These are phyloP conservation scores for Hibiscus trionum DNA, from an alignment of 345 rosid genomes.

Conservation along the genomic window DNA sequence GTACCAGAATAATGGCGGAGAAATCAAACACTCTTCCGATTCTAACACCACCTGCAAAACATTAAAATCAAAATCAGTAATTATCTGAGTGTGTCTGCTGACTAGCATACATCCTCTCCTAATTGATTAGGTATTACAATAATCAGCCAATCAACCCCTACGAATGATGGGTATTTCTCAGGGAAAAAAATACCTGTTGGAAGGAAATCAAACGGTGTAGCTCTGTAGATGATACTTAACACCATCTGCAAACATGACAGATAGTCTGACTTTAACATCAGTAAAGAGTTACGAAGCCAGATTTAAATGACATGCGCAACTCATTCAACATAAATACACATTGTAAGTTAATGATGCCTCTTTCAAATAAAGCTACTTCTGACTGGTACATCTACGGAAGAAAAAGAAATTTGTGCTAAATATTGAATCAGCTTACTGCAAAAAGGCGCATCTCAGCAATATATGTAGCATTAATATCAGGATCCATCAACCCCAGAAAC, in stretches of 20 bases:
- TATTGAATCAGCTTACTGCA: slow-evolving; percentile 46
- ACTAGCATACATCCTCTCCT: neutral
- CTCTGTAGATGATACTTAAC: slow-evolving; percentile 48
- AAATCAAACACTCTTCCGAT: slow-evolving; percentile 52
- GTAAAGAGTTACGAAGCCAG: neutral
- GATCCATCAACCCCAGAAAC: slow-evolving; percentile 65
- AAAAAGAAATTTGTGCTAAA: neutral
- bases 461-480: slow-evolving; percentile 45
- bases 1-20: slow-evolving; percentile 38
- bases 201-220: slow-evolving; percentile 56
- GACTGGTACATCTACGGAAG: neutral
- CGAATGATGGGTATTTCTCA: neutral
- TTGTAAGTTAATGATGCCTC: neutral
- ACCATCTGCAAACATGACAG: slow-evolving; percentile 44
- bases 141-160: neutral
- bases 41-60: slow-evolving; percentile 47
- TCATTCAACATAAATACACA: neutral
- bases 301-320: neutral
- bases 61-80: neutral
- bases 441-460: slow-evolving; percentile 58
- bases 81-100: neutral
- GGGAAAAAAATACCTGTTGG: slow-evolving; percentile 45
- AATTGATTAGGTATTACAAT: neutral
- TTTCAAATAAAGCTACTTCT: neutral
- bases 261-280: neutral